A percentile compares a stretch with the other conserved stretches of the same genome.
Evolutionary conservation across 805 yeast species (phyloP).

Genomic region (Maudiozyma pseudohumilis): DNA sequence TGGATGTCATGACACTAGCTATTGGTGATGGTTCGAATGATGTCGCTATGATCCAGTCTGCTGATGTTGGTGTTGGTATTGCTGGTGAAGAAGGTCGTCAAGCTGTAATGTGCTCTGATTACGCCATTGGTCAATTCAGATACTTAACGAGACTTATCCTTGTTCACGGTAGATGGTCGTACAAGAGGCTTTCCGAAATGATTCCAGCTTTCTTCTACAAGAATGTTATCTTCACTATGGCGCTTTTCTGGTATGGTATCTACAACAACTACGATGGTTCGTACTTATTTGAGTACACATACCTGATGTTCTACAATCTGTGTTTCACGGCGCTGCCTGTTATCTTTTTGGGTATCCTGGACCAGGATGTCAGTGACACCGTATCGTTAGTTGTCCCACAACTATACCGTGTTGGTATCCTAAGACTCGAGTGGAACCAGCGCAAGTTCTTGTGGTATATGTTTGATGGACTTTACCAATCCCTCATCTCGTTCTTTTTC

Average conservation of each 20-base stretch:
- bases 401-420: slow-evolving; percentile 61
- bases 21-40: slow-evolving; percentile 88
- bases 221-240: slow-evolving; percentile 63
- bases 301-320: slow-evolving; percentile 69
- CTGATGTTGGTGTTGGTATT: slow-evolving; percentile 81
- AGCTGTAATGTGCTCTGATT: slow-evolving; percentile 82
- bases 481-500: slow-evolving; percentile 61
- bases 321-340: slow-evolving; percentile 78
- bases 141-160: slow-evolving; percentile 54
- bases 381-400: slow-evolving; percentile 68
- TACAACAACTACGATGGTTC: slow-evolving; percentile 70
- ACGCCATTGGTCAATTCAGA: slow-evolving; percentile 77
- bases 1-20: slow-evolving; percentile 76
- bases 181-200: slow-evolving; percentile 73
- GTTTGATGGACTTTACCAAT: slow-evolving; percentile 71
- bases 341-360: slow-evolving; percentile 67
- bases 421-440: slow-evolving; percentile 62
- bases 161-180: slow-evolving; percentile 84
- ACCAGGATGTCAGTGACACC: slow-evolving; percentile 67
- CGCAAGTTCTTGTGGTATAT: slow-evolving; percentile 62
- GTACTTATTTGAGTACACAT: slow-evolving; percentile 69
- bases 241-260: slow-evolving; percentile 74
- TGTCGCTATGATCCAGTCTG: slow-evolving; percentile 86
- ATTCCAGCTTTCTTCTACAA: slow-evolving; percentile 74
- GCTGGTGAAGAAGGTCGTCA: slow-evolving; percentile 90